A percentile compares a stretch with the other conserved stretches of the same genome.
phyloP scores from a whole-genome alignment of 2,329 filamentous ascomycete species.

The Colletotrichum navitas region DNA sequence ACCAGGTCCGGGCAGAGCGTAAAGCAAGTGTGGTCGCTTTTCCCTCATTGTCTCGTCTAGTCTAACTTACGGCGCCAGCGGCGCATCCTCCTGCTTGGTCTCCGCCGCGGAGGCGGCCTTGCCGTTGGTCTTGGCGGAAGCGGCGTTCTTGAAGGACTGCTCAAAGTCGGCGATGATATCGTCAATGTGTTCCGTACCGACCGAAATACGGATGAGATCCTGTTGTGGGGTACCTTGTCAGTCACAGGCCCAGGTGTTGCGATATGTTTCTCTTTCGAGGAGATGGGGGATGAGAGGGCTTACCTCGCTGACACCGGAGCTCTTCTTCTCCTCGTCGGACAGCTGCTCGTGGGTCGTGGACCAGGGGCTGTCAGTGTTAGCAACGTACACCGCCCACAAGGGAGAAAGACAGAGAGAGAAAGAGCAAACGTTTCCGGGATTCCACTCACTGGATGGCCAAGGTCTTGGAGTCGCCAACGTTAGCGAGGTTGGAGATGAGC shows the following conservation, averaged over 20 bases:
- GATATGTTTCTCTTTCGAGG: neutral
- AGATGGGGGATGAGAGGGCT: constrained; percentile 32
- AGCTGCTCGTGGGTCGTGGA: constrained; percentile 96
- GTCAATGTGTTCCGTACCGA: constrained; percentile 96
- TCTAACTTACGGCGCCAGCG: constrained; percentile 47
- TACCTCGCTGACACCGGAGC: constrained; percentile 85
- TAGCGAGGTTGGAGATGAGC: constrained; percentile 94
- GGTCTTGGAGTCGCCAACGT: constrained; percentile 96
- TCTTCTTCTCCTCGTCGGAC: constrained; percentile 81
- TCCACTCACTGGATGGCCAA: constrained; percentile 80
- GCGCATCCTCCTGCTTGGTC: constrained; percentile 55
- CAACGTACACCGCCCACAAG: neutral
- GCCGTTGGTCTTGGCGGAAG: constrained; percentile 57
- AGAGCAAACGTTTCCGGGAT: neutral
- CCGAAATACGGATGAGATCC: constrained; percentile 94
- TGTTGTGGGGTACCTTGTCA: constrained; percentile 50
- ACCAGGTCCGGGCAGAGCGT: constrained; percentile 2
- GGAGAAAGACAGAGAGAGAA: too few relatives aligned
- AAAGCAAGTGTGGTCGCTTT: neutral
- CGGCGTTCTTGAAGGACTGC: constrained; percentile 81
- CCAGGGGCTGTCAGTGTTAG: constrained; percentile 71
- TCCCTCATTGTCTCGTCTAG: neutral
- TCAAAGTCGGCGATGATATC: constrained; percentile 97
- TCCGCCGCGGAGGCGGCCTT: constrained; percentile 44
- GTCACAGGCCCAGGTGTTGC: neutral